phyloP scores from a whole-genome alignment of 805 yeast species.

The Dipodascus albidus region DNA sequence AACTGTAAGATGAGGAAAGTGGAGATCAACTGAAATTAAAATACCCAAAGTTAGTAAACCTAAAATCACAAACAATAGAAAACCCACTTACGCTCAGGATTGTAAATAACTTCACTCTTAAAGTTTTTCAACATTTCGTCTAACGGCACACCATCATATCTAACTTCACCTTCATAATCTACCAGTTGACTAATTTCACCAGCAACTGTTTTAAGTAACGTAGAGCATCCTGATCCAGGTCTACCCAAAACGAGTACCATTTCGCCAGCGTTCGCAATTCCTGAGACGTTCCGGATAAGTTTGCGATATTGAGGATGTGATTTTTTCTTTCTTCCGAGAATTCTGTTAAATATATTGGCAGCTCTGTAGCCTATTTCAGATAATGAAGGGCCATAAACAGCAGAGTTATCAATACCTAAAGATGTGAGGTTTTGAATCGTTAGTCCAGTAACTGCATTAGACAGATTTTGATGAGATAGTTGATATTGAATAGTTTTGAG shows the following conservation, averaged over 20 bases:
- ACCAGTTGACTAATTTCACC: conserved; percentile 40
- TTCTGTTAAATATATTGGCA: conserved; percentile 14
- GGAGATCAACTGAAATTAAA: conserved; percentile 52
- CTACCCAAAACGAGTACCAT: conserved; percentile 59
- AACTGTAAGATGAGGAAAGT: conserved; percentile 68
- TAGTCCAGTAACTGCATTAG: conserved; percentile 26
- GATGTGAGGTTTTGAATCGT: conserved; percentile 30
- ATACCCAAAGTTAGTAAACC: conserved; percentile 3
- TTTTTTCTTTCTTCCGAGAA: conserved; percentile 4
- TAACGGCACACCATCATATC: conserved; percentile 52
- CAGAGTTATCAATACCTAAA: conserved; percentile 38
- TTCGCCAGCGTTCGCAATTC: conserved; percentile 47
- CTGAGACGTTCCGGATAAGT: conserved; percentile 18
- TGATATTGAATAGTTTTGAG: conserved; percentile 16
- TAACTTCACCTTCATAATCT: conserved; percentile 41
- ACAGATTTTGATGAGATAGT: conserved; percentile 24
- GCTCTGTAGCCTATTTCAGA: conserved; percentile 29
- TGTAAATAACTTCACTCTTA: conserved; percentile 37
- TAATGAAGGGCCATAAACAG: conserved; percentile 34
- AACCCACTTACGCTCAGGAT: conserved; percentile 22
- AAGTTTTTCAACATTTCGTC: conserved; percentile 46
- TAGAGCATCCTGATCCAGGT: conserved; percentile 76
- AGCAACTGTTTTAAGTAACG: conserved; percentile 53
- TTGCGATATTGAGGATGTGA: conserved; percentile 10
- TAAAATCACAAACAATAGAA: neutral